These are phyloP conservation scores for Myxozyma sirexii DNA, from an alignment of 805 yeast genomes.

Conservation along the genomic window DNA sequence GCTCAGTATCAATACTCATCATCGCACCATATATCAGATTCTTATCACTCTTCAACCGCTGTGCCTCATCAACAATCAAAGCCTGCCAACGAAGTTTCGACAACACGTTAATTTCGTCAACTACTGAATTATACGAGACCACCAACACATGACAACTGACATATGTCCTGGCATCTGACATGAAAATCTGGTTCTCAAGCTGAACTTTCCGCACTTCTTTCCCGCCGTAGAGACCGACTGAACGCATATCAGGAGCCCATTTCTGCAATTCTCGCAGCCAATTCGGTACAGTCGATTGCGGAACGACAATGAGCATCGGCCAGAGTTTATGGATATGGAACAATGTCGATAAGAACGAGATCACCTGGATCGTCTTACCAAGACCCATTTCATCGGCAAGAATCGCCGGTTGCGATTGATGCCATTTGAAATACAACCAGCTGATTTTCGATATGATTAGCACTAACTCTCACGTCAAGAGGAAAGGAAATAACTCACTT, in stretches of 20 bases:
- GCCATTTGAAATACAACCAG: constrained; percentile 35
- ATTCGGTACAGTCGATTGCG: constrained; percentile 92
- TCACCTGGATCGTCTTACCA: constrained; percentile 78
- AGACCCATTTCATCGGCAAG: constrained; percentile 71
- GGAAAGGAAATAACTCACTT: constrained; percentile 7
- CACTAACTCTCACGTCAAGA: neutral
- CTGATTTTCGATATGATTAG: neutral
- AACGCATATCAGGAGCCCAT: constrained; percentile 96
- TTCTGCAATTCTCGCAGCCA: constrained; percentile 94
- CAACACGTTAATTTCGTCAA: constrained; percentile 64
- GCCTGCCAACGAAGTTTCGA: constrained; percentile 67
- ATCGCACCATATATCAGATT: constrained; percentile 9
- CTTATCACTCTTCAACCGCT: constrained; percentile 69
- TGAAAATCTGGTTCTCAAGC: constrained; percentile 39
- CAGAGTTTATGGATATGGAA: constrained; percentile 72
- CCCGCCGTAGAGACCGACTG: constrained; percentile 81
- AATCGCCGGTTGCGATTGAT: constrained; percentile 53
- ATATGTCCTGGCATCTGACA: constrained; percentile 6
- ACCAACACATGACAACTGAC: constrained; percentile 58
- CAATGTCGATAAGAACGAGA: constrained; percentile 84
- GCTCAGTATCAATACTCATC: constrained; percentile 66
- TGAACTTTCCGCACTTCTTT: constrained; percentile 56
- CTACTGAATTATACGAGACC: constrained; percentile 80
- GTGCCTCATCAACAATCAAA: constrained; percentile 92
- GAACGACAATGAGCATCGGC: constrained; percentile 87